Conservation (phyloP, 2,329 filamentous ascomycete genomes). For the Arthrinium puccinioides region DNA sequence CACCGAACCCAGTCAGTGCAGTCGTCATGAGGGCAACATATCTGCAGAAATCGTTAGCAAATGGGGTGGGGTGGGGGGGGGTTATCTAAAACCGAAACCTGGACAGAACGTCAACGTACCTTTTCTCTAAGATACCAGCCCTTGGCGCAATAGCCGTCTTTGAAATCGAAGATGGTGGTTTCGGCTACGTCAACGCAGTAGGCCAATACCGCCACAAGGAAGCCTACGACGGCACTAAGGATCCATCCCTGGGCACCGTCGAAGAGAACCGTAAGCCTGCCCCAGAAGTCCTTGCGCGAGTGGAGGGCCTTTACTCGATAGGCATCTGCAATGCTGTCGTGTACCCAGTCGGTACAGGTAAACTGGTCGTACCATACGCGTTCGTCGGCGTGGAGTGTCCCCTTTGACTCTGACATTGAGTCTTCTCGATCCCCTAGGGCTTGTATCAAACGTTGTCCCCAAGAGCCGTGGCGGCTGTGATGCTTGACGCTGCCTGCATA, state of each 20-base stretch:
- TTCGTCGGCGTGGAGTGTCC: conserved; percentile 67
- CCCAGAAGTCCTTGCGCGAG: conserved; percentile 74
- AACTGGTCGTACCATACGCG: conserved; percentile 99
- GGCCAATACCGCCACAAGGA: conserved; percentile 75
- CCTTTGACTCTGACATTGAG: conserved; percentile 56
- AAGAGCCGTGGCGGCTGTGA: conserved; percentile 52
- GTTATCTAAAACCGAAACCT: neutral
- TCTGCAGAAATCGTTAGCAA: conserved; percentile 30
- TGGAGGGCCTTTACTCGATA: conserved; percentile 80
- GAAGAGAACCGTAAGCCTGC: conserved; percentile 67
- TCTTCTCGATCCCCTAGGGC: conserved; percentile 50
- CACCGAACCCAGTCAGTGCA: conserved; percentile 52
- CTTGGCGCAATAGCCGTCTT: conserved; percentile 73
- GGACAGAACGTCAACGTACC: conserved; percentile 26
- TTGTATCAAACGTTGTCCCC: conserved; percentile 53
- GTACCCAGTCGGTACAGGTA: conserved; percentile 95
- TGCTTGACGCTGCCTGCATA: conserved; percentile 31
- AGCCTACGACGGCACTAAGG: conserved; percentile 81
- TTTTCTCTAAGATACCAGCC: conserved; percentile 71
- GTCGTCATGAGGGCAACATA: conserved; percentile 46
- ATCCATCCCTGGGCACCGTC: conserved; percentile 94
- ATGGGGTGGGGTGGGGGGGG: conserved; percentile 10
- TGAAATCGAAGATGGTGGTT: conserved; percentile 78
- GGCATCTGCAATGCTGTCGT: conserved; percentile 92
- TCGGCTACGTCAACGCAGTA: conserved; percentile 89